Evolutionary conservation across 2,329 filamentous ascomycete genomes (phyloP).

Genomic region (Aspergillus jensenii): DNA sequence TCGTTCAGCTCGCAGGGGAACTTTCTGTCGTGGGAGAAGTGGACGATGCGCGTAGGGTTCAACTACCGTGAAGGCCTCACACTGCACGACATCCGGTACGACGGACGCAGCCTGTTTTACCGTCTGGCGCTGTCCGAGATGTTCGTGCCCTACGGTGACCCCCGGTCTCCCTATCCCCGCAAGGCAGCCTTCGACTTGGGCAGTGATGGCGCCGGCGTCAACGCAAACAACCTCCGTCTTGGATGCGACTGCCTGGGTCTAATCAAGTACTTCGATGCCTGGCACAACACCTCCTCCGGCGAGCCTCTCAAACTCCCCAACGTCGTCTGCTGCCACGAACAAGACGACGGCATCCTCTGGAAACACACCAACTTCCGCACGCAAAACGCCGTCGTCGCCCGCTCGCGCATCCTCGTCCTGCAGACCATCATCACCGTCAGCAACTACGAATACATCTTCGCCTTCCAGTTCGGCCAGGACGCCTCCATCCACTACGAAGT

Average conservation of each 20-base stretch:
- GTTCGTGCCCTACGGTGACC: constrained; percentile 48
- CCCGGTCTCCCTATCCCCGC: constrained; percentile 39
- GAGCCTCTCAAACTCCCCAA: constrained; percentile 41
- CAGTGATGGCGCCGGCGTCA: constrained; percentile 43
- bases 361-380: constrained; percentile 44
- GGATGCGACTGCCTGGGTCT: constrained; percentile 44
- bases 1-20: constrained; percentile 35
- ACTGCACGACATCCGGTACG: constrained; percentile 42
- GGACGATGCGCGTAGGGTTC: constrained; percentile 44
- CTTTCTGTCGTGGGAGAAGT: constrained; percentile 43
- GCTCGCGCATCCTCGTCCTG: constrained; percentile 37
- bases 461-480: constrained; percentile 43
- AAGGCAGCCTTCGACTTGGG: constrained; percentile 49
- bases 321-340: constrained; percentile 44
- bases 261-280: constrained; percentile 45
- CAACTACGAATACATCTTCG: constrained; percentile 49
- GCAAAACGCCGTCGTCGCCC: constrained; percentile 31
- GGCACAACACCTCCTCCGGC: constrained; percentile 33
- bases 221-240: constrained; percentile 41
- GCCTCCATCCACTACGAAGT: constrained; percentile 43
- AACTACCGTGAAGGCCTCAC: constrained; percentile 47
- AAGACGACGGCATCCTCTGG: constrained; percentile 41
- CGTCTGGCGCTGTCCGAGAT: constrained; percentile 45
- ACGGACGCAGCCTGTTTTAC: constrained; percentile 41
- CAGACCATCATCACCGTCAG: constrained; percentile 43